Percentiles rank a stretch among this genome's conserved stretches.
phyloP scores from a whole-genome alignment of 441 rosid genomes.

The Bruguiera hainesii region DNA sequence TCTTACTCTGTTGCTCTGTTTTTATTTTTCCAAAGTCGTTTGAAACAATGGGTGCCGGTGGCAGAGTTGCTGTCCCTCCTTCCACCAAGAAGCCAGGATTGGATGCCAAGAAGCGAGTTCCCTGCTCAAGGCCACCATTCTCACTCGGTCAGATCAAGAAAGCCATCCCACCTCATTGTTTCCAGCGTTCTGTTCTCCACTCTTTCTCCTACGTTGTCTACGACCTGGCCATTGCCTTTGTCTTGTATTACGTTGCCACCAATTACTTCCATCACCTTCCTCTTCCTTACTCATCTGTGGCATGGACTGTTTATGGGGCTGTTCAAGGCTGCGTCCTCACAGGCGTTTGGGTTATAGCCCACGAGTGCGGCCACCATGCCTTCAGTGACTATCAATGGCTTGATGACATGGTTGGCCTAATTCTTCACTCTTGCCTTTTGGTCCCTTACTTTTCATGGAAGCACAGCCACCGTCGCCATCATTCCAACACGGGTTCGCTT shows the following conservation, averaged over 20 bases:
- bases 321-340: conserved; percentile 82
- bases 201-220: conserved; percentile 69
- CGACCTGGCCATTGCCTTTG: conserved; percentile 56
- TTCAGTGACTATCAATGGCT: conserved; percentile 92
- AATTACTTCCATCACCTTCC: conserved; percentile 65
- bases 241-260: conserved; percentile 66
- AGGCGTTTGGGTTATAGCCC: conserved; percentile 94
- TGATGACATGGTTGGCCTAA: conserved; percentile 78
- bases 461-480: conserved; percentile 95
- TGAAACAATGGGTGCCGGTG: conserved; percentile 90
- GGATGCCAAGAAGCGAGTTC: conserved; percentile 49
- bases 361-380: conserved; percentile 97
- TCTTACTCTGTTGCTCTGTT: neutral
- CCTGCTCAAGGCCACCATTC: conserved; percentile 67
- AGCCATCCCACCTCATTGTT: conserved; percentile 89
- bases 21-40: conserved; percentile 24
- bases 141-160: conserved; percentile 70
- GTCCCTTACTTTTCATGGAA: conserved; percentile 99
- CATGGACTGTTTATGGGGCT: conserved; percentile 84
- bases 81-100: conserved; percentile 41
- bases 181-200: conserved; percentile 69
- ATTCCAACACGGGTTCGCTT: conserved; percentile 87
- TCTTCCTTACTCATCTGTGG: conserved; percentile 50
- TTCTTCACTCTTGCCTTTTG: conserved; percentile 75
- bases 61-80: conserved; percentile 68